Conservation (phyloP, 352 stramenopile species). For the Globisporangium yorkense region DNA sequence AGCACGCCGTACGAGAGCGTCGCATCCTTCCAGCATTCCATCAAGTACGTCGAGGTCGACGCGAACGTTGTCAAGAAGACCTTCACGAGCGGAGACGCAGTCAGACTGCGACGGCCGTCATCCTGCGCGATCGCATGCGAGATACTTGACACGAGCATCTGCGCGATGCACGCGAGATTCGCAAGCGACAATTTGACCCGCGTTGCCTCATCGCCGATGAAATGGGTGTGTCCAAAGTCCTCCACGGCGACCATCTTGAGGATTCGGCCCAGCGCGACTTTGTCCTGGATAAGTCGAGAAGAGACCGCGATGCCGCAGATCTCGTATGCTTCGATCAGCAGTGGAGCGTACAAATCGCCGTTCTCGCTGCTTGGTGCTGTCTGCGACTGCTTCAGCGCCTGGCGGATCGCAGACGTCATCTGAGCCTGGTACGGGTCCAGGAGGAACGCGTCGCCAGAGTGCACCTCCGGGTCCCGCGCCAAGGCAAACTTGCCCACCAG, state of each 20-base stretch:
- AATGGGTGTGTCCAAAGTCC: conserved; percentile 62
- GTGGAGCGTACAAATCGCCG: conserved; percentile 49
- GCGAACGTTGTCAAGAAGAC: conserved; percentile 46
- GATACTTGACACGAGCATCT: conserved; percentile 45
- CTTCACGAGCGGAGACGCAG: conserved; percentile 40
- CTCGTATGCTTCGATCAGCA: conserved; percentile 63
- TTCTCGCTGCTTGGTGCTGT: conserved; percentile 11
- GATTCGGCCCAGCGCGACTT: conserved; percentile 59
- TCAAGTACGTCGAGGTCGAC: conserved; percentile 25
- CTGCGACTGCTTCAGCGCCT: conserved; percentile 59
- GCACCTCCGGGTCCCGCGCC: conserved; percentile 65
- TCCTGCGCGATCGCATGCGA: conserved; percentile 18
- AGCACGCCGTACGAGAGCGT: conserved; percentile 36
- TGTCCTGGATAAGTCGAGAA: conserved; percentile 61
- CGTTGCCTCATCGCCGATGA: conserved; percentile 52
- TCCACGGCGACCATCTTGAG: conserved; percentile 47
- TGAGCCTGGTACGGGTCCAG: conserved; percentile 83
- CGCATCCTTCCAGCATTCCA: conserved; percentile 50
- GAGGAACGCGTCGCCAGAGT: conserved; percentile 41
- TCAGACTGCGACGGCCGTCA: conserved; percentile 10
- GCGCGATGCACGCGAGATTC: conserved; percentile 55
- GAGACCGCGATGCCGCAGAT: conserved; percentile 50
- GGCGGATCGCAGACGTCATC: conserved; percentile 70
- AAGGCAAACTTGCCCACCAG: conserved; percentile 52
- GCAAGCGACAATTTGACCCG: conserved; percentile 48